phyloP scores from a whole-genome alignment of 768 basidiomycete genomes.

The Rhodosporidiobolus odoratus region DNA sequence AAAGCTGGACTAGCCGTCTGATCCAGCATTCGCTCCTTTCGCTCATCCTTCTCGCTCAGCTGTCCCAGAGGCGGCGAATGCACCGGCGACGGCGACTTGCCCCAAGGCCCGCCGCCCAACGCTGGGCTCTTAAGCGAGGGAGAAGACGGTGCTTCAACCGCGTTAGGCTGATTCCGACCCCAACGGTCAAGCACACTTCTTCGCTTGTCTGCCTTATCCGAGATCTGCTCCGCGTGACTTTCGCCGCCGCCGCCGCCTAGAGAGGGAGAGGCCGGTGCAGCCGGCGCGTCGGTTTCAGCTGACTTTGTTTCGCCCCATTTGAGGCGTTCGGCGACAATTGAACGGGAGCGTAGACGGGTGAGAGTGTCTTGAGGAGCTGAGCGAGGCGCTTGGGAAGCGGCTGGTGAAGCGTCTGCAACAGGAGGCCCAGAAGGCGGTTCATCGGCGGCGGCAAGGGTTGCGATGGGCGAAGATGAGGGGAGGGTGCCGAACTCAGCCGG shows the following conservation, averaged over 20 bases:
- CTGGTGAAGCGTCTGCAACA: neutral
- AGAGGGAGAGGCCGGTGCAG: neutral
- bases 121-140: neutral
- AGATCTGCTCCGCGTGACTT: conserved; percentile 8
- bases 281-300: neutral
- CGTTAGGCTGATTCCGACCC: conserved; percentile 21
- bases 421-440: too few relatives aligned
- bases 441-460: neutral
- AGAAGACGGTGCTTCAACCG: too few relatives aligned
- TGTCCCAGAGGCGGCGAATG: neutral
- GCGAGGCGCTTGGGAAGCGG: neutral
- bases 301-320: neutral
- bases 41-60: too few relatives aligned
- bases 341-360: conserved; percentile 22
- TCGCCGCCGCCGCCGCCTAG: neutral
- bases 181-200: conserved; percentile 31
- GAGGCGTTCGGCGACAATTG: conserved; percentile 34
- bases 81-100: too few relatives aligned
- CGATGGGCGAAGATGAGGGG: neutral
- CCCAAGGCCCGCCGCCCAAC: too few relatives aligned
- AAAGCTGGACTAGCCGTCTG: rapidly evolving
- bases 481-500: neutral
- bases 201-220: conserved; percentile 21
- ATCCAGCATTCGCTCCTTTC: neutral
- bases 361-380: too few relatives aligned